Evolutionary conservation across 2,329 filamentous ascomycete genomes (phyloP), one percentile per base, ranked within the genome.

Genomic region (Cyphellophora attinorum): DNA sequence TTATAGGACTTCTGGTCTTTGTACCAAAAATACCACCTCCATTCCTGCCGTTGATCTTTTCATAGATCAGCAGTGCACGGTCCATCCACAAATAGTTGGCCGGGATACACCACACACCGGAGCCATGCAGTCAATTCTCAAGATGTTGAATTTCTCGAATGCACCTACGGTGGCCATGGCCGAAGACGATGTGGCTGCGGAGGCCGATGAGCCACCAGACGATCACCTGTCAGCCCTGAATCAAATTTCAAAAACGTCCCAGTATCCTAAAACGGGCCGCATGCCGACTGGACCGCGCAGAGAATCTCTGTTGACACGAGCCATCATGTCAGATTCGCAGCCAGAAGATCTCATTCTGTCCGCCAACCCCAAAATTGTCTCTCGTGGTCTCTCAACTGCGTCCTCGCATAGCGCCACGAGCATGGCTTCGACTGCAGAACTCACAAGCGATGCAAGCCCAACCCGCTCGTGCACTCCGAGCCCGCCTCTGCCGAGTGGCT

Each of bases 381-480:
- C 29, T 42, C 59, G 67, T 47, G 61, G 63, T 27, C 48, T 67
- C 38, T 68, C 65, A 25, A 70, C 55, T 44, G 60, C 76, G 40
- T 89, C 82, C 40, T 78, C 81, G 49, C 81, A 79, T 55, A 93
- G 85, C 65, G 89, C 80, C 53, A 65, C 77, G 47, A 94, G 86
- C 61, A 62, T 81, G 40, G 72, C 83, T 29, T 94, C 88, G 2
- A 93, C 85, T 3, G 83, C 83, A 23, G 89, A 95, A 46, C 69
- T 96, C 38, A 95, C 86, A n/a, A 95, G 88, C 59, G 91, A 95
- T 52, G 91, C 84, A 38, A 88, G 85, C 39, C 86, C 89, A 27
- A 81, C 85, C n/a, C 72, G 85, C 37, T 84, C 85, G 21, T 85
- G 76, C 56, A 89, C 85, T 0, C 85, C 88, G 1, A 96, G 89